Evolutionary conservation across 2,329 filamentous ascomycete species (phyloP).

Genomic region (Cladobotryum mycophilum): DNA sequence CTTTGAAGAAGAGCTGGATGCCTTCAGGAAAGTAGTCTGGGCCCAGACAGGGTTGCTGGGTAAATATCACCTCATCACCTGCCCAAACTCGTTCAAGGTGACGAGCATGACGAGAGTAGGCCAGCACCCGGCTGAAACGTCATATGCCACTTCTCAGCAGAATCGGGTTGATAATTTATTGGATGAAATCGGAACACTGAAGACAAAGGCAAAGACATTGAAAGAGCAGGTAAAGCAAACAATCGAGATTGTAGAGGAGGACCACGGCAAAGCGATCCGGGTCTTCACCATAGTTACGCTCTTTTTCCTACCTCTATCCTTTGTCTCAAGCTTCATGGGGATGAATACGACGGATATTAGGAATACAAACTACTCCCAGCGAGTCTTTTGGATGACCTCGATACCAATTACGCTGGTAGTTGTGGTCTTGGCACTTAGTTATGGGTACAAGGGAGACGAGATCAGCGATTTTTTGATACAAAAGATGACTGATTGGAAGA

Average conservation of each 20-base stretch:
- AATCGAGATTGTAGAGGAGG: constrained; percentile 17
- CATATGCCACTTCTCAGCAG: not conserved
- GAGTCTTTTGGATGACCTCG: constrained; percentile 35
- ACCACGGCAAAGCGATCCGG: constrained; percentile 24
- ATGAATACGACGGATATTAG: constrained; percentile 40
- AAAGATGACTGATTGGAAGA: no score
- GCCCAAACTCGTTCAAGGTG: not conserved
- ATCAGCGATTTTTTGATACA: no score
- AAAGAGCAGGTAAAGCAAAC: constrained; percentile 15
- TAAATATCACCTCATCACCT: not conserved
- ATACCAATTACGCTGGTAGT: constrained; percentile 19
- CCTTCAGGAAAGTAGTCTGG: constrained; percentile 11
- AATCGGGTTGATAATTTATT: not conserved
- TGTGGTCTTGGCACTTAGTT: no score
- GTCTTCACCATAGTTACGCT: constrained; percentile 38
- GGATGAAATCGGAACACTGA: not conserved
- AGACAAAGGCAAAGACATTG: constrained; percentile 8
- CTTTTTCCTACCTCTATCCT: constrained; percentile 25
- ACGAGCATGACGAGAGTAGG: no score
- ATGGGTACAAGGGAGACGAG: no score
- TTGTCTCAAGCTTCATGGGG: constrained; percentile 29
- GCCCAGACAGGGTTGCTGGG: not conserved
- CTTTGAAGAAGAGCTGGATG: constrained; percentile 16
- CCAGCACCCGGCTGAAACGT: not conserved
- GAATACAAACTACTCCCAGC: constrained; percentile 31